phyloP scores from a whole-genome alignment of 1,284 basidiomycete species.

The Cutaneotrichosporon cutaneum region DNA sequence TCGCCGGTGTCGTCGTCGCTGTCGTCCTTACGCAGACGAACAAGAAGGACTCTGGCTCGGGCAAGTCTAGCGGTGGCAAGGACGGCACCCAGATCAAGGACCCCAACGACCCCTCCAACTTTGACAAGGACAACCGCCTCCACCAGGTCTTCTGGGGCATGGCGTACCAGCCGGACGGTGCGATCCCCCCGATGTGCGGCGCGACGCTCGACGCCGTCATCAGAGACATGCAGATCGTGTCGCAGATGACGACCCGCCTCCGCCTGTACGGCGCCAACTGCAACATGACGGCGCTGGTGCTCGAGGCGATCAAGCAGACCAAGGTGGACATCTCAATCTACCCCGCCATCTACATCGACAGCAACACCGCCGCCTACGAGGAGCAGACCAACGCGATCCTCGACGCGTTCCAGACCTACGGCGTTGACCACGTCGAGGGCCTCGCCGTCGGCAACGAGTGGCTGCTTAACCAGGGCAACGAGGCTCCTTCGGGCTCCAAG shows the following conservation, averaged over 20 bases:
- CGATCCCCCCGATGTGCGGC: conserved; percentile 9
- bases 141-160: conserved; percentile 67
- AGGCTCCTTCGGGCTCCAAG: conserved; percentile 31
- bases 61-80: conserved; percentile 11
- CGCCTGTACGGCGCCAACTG: conserved; percentile 55
- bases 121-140: conserved; percentile 63
- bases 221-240: conserved; percentile 53
- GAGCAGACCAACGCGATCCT: conserved; percentile 70
- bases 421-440: conserved; percentile 72
- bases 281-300: conserved; percentile 57
- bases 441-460: conserved; percentile 63
- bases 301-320: conserved; percentile 80
- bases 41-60: conserved; percentile 23
- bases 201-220: conserved; percentile 37
- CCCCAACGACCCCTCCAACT: conserved; percentile 64
- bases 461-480: conserved; percentile 59
- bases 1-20: conserved; percentile 35
- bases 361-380: conserved; percentile 66
- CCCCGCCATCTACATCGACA: conserved; percentile 73
- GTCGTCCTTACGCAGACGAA: conserved; percentile 33
- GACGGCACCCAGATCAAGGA: conserved; percentile 54
- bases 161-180: conserved; percentile 66
- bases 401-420: conserved; percentile 67
- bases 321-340: conserved; percentile 84
- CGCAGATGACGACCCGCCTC: conserved; percentile 50